Evolutionary conservation across 2,329 filamentous ascomycete species (phyloP), one percentile per base, ranked within the genome.

Genomic region (Stachybotrys echinatus): DNA sequence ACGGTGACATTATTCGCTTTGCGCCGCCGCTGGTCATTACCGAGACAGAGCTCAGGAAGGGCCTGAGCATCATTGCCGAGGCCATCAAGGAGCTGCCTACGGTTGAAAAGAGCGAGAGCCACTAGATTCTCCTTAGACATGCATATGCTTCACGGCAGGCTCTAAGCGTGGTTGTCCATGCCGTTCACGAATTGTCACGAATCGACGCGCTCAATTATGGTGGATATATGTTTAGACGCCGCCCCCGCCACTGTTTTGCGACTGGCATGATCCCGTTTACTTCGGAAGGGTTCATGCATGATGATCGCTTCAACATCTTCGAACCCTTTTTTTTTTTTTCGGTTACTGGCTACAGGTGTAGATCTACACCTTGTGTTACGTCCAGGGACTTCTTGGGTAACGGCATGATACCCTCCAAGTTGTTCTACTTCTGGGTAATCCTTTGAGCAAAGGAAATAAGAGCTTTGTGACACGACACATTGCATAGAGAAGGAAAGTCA

Each of bases 1-100:
- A 99, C 71, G 87, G 95, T 65, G 96, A 97, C 72, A 97, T 99
- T 68, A 99, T 99, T 67, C 88, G 94, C 51, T 87, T 99, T 54
- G 94, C 94, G n/a, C 94, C 94, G 44, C 94, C 94, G 19, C 77
- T 99, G 49, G 91, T 99, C 57, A 97, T 99, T 63, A 91, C 86
- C 22, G 91, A 97, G 64, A 81, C 86, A 52, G 84, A 99, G 72
- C 86, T 99, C 57, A 79, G 84, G 58, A 81, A 84, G 64, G 87
- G 92, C 1, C 68, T 97, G 49, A 69, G 69, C 48, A 92, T 94
- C 62, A 95, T 99, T 65, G 79, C 84, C 54, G 85, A 92, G 65
- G 85, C 92, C 14, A 77, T 96, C 62, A 76, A 79, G 58, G 92
- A 96, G 70, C 78, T 99, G 48, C 91, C 92, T 3, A 84, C 61